Conservation (phyloP, 805 yeast species). For the Brettanomyces custersianus region DNA sequence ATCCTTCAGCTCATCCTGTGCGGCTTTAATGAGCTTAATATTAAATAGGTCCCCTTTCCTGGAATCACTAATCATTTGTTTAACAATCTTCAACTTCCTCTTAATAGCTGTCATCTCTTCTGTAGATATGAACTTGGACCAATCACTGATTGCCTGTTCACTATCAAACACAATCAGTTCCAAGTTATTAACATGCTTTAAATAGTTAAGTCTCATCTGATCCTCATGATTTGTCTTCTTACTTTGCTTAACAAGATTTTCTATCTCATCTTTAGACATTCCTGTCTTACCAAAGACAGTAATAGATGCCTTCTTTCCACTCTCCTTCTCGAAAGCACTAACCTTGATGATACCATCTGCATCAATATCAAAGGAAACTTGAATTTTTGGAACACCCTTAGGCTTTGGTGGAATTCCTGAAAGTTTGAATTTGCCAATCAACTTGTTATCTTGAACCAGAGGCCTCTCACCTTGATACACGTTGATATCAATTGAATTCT, state of each 20-base stretch:
- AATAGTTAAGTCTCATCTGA: constrained; percentile 31
- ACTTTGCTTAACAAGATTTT: constrained; percentile 83
- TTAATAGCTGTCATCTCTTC: constrained; percentile 10
- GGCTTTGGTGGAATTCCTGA: constrained; percentile 87
- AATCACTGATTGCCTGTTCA: constrained; percentile 24
- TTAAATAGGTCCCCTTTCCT: constrained; percentile 22
- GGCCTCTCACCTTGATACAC: constrained; percentile 98
- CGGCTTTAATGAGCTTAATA: constrained; percentile 22
- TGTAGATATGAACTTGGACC: constrained; percentile 12
- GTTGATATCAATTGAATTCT: constrained; percentile 88
- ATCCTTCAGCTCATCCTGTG: constrained; percentile 26
- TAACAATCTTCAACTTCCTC: constrained; percentile 17
- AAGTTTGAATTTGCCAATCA: constrained; percentile 88
- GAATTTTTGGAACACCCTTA: constrained; percentile 84
- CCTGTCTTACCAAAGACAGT: constrained; percentile 97
- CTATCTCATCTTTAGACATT: constrained; percentile 81
- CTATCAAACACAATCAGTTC: constrained; percentile 28
- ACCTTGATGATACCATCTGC: constrained; percentile 97
- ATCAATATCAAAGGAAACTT: constrained; percentile 90
- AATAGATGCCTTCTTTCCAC: constrained; percentile 89
- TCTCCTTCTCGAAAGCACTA: constrained; percentile 86
- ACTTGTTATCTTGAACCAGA: constrained; percentile 88
- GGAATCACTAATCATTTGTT: constrained; percentile 21
- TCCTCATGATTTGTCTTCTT: constrained; percentile 84
- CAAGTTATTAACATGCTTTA: constrained; percentile 69